Evolutionary conservation across 495 filamentous ascomycete species (phyloP).

Genomic region (Hypomontagnella monticulosa): DNA sequence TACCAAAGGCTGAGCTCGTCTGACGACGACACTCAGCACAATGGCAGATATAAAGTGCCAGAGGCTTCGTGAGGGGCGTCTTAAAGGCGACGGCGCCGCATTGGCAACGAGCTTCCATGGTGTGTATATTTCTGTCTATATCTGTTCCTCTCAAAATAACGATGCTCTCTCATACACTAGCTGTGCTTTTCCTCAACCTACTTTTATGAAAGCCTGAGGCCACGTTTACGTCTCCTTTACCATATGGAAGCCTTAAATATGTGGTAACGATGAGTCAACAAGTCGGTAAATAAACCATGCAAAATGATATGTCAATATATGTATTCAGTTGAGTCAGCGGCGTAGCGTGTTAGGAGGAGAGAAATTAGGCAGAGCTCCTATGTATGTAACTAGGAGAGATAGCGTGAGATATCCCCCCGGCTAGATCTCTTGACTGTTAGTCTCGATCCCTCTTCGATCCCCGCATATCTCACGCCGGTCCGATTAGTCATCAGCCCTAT

Average conservation of each 20-base stretch:
- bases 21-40: slow-evolving; percentile 73
- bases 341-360: neutral
- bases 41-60: slow-evolving; percentile 74
- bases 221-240: too few relatives aligned
- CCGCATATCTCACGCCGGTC: slow-evolving; percentile 11
- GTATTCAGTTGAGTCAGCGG: neutral
- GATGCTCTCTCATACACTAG: neutral
- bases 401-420: neutral
- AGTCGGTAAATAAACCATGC: neutral
- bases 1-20: slow-evolving; percentile 72
- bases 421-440: neutral
- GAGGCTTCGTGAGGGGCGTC: slow-evolving; percentile 64
- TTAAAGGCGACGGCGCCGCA: slow-evolving; percentile 70
- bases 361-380: slow-evolving; percentile 1
- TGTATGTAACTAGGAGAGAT: neutral
- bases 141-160: neutral
- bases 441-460: slow-evolving; percentile 7
- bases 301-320: too few relatives aligned
- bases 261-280: neutral
- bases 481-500: slow-evolving; percentile 26
- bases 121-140: slow-evolving; percentile 8
- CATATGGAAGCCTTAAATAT: neutral
- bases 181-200: neutral
- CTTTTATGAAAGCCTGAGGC: neutral
- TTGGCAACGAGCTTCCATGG: slow-evolving; percentile 68